A percentile compares a stretch with the other conserved stretches of the same genome.
Conservation (phyloP, 2,329 filamentous ascomycete genomes). For the Blastomyces gilchristii region DNA sequence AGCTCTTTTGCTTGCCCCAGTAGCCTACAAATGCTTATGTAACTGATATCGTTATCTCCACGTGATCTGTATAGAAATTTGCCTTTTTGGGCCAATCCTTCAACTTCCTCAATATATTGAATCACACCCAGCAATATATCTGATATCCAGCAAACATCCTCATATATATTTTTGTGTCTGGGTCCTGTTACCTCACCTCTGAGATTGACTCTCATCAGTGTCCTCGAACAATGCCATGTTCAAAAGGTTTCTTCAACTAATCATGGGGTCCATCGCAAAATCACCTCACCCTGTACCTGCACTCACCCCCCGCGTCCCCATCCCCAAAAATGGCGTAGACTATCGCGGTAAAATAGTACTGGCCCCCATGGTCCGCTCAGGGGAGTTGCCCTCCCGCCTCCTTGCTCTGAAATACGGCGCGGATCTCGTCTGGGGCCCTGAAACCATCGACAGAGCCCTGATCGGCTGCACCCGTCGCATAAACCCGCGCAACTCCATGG, state of each 20-base stretch:
- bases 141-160: constrained; percentile 1
- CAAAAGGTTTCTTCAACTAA: constrained; percentile 34
- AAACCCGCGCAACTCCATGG: constrained; percentile 64
- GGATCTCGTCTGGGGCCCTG: constrained; percentile 94
- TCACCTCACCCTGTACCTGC: background rate
- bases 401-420: constrained; percentile 89
- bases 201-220: too few species aligned
- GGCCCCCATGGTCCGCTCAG: constrained; percentile 96
- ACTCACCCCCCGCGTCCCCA: constrained; percentile 54
- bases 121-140: background rate
- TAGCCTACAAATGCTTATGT: too few species aligned
- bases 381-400: constrained; percentile 82
- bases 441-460: constrained; percentile 85
- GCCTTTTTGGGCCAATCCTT: constrained; percentile 6
- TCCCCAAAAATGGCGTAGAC: constrained; percentile 80
- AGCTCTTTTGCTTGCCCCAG: too few species aligned
- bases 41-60: constrained; percentile 12
- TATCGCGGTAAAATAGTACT: constrained; percentile 90
- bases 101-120: background rate
- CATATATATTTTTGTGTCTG: background rate
- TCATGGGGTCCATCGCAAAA: constrained; percentile 41
- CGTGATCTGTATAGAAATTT: constrained; percentile 13
- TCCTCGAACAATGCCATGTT: constrained; percentile 31
- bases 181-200: background rate
- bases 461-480: constrained; percentile 73